Evolutionary conservation across 2,329 filamentous ascomycete genomes (phyloP), one percentile per base, ranked within the genome.

Genomic region (Arthroderma sp.): DNA sequence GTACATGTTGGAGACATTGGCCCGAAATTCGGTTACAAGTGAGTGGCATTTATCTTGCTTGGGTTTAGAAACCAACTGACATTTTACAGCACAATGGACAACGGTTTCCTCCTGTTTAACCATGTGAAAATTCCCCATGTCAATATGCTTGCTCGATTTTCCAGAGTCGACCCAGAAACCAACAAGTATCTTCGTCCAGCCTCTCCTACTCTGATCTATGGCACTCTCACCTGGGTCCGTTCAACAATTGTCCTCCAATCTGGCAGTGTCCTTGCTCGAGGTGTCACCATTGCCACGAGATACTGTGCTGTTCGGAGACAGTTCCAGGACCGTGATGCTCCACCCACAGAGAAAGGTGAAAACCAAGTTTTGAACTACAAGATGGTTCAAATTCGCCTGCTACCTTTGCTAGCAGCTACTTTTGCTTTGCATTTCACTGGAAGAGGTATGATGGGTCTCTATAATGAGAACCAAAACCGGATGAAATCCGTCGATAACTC

Each of bases 371-470:
- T 87, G 29, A 82, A 87, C 67, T 87, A 87, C 64, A 84, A 81
- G 50, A 86, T 85, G 77, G 83, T 87, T 5, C 82, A 86, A 59
- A 75, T 82, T 55, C 75, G 83, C 40, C 68, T 87, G 2, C 66
- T 87, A 22, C 81, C 83, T 1, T 69, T 87, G 3, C 67, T 88
- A 6, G 83, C 83, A 0, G 74, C 82, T 1, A 83, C 81, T 1
- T 87, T 82, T 51, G 83, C 83, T n/a, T 69, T 87, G 8, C 81
- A 85, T 61, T 87, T 86, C 57, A 86, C 83, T 15, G 83, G 83
- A 30, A 77, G 80, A 45, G 75, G 75, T 33, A 87, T 87, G 83
- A 83, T 85, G 70, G 69, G 68, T 3, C 67, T 86, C 15, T 86
- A 87, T 60, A 64, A 81, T 55, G 76, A 81, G 53, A 85, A 83